These are phyloP conservation scores for Sugiyamaella novakii DNA, from an alignment of 1,139 yeast species.

Conservation along the genomic window DNA sequence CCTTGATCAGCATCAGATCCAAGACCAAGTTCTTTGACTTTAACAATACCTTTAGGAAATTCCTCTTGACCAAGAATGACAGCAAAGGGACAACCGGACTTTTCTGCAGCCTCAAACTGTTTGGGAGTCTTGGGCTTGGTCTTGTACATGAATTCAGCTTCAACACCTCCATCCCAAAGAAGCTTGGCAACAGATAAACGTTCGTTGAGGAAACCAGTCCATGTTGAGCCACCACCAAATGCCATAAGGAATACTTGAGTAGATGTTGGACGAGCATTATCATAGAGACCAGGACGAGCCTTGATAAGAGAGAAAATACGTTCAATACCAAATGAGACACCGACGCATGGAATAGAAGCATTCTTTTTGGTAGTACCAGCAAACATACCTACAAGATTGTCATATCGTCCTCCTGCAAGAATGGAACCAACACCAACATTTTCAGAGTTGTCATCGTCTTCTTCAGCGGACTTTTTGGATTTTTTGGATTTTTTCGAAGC, in stretches of 20 bases:
- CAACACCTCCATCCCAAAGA: slow-evolving; percentile 87
- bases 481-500: slow-evolving; percentile 44
- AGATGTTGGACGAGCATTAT: slow-evolving; percentile 71
- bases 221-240: slow-evolving; percentile 95
- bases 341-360: slow-evolving; percentile 91
- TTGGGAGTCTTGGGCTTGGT: slow-evolving; percentile 91
- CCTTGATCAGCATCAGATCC: slow-evolving; percentile 91
- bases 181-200: slow-evolving; percentile 82
- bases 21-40: slow-evolving; percentile 85
- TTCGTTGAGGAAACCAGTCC: slow-evolving; percentile 90
- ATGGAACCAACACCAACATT: slow-evolving; percentile 98
- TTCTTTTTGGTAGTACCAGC: slow-evolving; percentile 68
- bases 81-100: slow-evolving; percentile 85
- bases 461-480: slow-evolving; percentile 42
- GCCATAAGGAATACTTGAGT: slow-evolving; percentile 97
- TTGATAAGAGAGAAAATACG: slow-evolving; percentile 87
- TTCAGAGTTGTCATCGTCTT: slow-evolving; percentile 90
- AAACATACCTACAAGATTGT: slow-evolving; percentile 94
- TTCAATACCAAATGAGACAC: slow-evolving; percentile 95
- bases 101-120: slow-evolving; percentile 97
- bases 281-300: slow-evolving; percentile 62
- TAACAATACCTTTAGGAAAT: slow-evolving; percentile 72
- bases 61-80: slow-evolving; percentile 96
- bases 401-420: slow-evolving; percentile 99
- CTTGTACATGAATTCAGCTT: slow-evolving; percentile 87